Percentiles rank a stretch among this genome's conserved stretches.
Conservation (phyloP, 768 basidiomycete genomes). For the Auricularia sp. region DNA sequence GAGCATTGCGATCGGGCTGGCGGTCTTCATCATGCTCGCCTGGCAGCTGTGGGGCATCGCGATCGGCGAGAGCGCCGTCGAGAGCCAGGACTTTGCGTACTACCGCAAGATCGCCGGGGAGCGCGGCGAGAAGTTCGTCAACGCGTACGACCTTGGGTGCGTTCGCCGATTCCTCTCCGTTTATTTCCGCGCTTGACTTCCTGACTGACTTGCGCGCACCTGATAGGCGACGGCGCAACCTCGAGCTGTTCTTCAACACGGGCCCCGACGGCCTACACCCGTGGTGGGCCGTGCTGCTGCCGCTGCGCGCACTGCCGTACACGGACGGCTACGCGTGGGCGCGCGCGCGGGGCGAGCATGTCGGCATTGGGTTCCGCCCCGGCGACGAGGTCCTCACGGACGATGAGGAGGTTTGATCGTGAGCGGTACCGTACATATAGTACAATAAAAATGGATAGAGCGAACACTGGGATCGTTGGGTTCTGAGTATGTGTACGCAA, state of each 20-base stretch:
- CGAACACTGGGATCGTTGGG: no score
- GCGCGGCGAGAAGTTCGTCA: constrained; percentile 73
- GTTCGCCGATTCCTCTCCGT: constrained; percentile 10
- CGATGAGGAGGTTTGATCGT: constrained; percentile 34
- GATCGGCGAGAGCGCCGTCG: constrained; percentile 79
- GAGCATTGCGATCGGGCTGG: constrained; percentile 60
- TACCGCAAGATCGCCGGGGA: constrained; percentile 61
- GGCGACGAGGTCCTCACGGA: constrained; percentile 80
- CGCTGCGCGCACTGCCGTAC: constrained; percentile 68
- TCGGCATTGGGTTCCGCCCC: constrained; percentile 50
- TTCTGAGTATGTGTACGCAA: no score
- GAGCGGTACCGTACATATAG: no score
- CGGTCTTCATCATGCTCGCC: constrained; percentile 58
- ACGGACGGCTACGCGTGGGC: constrained; percentile 81
- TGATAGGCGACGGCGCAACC: constrained; percentile 48
- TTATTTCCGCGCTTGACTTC: no score
- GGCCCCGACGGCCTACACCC: constrained; percentile 75
- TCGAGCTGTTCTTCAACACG: constrained; percentile 81
- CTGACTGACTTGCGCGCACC: no score
- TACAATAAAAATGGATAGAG: no score
- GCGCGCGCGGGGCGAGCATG: constrained; percentile 51
- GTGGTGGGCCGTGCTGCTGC: constrained; percentile 68
- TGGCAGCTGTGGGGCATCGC: constrained; percentile 68
- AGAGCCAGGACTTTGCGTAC: constrained; percentile 75
- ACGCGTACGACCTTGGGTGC: constrained; percentile 85